phyloP scores from a whole-genome alignment of 768 basidiomycete species.

The Scleroderma bovista region DNA sequence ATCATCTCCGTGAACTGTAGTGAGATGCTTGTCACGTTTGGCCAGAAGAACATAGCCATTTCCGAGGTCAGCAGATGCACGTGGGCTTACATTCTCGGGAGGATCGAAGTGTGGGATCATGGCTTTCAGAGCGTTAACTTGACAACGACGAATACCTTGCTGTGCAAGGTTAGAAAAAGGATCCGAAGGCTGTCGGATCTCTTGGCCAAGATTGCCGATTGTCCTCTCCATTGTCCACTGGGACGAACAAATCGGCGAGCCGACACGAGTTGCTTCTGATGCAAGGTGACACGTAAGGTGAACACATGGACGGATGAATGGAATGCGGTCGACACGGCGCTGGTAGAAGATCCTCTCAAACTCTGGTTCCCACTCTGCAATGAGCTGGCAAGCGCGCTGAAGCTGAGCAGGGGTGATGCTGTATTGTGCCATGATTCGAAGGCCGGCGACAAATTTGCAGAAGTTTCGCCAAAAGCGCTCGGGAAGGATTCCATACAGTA shows the following conservation, averaged over 20 bases:
- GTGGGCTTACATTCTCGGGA: not conserved
- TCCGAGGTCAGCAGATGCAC: not conserved
- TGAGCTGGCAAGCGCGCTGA: not conserved
- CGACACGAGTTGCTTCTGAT: conserved; percentile 3
- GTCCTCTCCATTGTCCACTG: conserved; percentile 26
- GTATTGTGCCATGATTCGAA: conserved; percentile 1
- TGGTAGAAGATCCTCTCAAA: conserved; percentile 26
- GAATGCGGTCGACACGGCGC: conserved; percentile 17
- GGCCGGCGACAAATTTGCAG: not conserved
- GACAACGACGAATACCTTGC: too few species aligned
- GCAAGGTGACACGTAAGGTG: conserved; percentile 21
- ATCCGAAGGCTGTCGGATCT: conserved; percentile 19
- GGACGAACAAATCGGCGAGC: conserved; percentile 17
- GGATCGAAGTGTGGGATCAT: conserved; percentile 6
- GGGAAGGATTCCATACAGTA: too few species aligned
- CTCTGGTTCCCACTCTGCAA: conserved; percentile 18
- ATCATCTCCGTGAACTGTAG: not conserved
- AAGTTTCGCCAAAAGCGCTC: not conserved
- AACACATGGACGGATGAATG: conserved; percentile 22
- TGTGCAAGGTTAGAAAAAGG: too few species aligned
- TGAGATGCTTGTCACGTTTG: not conserved
- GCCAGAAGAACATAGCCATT: not conserved
- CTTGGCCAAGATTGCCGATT: conserved; percentile 21
- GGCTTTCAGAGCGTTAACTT: too few species aligned
- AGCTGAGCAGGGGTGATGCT: not conserved